Evolutionary conservation across 2,329 filamentous ascomycete species (phyloP).

Genomic region (Exophiala oligosperma): DNA sequence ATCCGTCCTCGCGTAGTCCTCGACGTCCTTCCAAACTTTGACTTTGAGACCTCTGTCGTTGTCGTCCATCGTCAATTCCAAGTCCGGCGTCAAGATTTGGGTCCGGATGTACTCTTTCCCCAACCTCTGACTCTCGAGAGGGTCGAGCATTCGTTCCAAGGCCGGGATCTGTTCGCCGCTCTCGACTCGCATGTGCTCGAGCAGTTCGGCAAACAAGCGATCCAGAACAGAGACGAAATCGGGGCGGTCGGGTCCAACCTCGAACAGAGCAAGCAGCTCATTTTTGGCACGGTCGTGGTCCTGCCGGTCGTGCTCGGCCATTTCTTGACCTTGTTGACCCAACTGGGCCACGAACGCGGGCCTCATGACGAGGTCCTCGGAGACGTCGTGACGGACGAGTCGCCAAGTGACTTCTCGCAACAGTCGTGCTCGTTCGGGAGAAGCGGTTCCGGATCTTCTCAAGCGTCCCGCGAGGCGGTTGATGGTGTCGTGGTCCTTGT

Average conservation of each 20-base stretch:
- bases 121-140: slow-evolving; percentile 14
- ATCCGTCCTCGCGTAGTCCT: slow-evolving; percentile 16
- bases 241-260: neutral
- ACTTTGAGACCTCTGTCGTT: neutral
- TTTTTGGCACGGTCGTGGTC: slow-evolving; percentile 22
- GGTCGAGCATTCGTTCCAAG: slow-evolving; percentile 17
- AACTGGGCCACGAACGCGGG: slow-evolving; percentile 24
- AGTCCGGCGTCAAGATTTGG: slow-evolving; percentile 19
- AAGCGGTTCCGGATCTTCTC: slow-evolving; percentile 65
- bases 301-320: slow-evolving; percentile 25
- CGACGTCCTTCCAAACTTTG: slow-evolving; percentile 17
- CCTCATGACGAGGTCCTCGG: slow-evolving; percentile 28
- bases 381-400: slow-evolving; percentile 27
- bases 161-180: slow-evolving; percentile 23
- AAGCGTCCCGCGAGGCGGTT: slow-evolving; percentile 87
- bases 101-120: slow-evolving; percentile 22
- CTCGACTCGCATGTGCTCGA: slow-evolving; percentile 25
- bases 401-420: slow-evolving; percentile 23
- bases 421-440: slow-evolving; percentile 4
- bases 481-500: slow-evolving; percentile 49
- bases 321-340: slow-evolving; percentile 14
- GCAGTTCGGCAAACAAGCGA: slow-evolving; percentile 18
- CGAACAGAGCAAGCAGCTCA: slow-evolving; percentile 16
- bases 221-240: slow-evolving; percentile 3
- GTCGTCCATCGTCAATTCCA: slow-evolving; percentile 3